Evolutionary conservation across 805 yeast genomes (phyloP).

Genomic region (Kodamaea hsintzibuensis): DNA sequence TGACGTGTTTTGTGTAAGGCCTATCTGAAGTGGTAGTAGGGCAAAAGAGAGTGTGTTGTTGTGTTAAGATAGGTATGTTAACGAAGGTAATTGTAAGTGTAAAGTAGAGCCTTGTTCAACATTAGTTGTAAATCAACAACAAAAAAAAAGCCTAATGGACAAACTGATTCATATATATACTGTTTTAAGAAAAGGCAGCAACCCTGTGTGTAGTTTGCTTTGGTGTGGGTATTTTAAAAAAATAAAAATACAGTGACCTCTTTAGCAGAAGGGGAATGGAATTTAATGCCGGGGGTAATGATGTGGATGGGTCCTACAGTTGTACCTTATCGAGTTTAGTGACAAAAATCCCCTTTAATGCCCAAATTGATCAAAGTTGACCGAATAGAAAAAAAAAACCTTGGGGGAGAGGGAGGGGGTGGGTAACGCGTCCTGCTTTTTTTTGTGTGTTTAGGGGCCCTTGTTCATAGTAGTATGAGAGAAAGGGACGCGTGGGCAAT

Average conservation of each 20-base stretch:
- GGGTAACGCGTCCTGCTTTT: neutral
- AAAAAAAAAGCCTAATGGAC: neutral
- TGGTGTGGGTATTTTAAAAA: neutral
- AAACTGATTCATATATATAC: neutral
- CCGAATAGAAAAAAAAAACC: neutral
- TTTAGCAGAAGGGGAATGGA: neutral
- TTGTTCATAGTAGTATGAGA: too few relatives aligned
- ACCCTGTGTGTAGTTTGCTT: neutral
- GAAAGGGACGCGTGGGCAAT: neutral
- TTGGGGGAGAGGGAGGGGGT: neutral
- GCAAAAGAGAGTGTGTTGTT: neutral
- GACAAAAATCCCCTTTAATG: neutral
- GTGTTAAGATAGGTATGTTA: neutral
- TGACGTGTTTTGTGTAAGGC: constrained; percentile 2
- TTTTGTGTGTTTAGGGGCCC: neutral
- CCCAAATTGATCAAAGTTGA: neutral
- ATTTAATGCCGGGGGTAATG: neutral
- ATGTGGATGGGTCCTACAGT: neutral
- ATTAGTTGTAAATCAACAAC: neutral
- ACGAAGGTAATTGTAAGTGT: neutral
- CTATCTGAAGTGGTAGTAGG: neutral
- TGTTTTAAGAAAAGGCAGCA: neutral
- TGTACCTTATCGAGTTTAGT: too few relatives aligned
- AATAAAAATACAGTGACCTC: neutral
- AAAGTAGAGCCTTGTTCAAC: too few relatives aligned